phyloP scores from a whole-genome alignment of 2,329 filamentous ascomycete genomes.

The Fusarium gaditjirri region DNA sequence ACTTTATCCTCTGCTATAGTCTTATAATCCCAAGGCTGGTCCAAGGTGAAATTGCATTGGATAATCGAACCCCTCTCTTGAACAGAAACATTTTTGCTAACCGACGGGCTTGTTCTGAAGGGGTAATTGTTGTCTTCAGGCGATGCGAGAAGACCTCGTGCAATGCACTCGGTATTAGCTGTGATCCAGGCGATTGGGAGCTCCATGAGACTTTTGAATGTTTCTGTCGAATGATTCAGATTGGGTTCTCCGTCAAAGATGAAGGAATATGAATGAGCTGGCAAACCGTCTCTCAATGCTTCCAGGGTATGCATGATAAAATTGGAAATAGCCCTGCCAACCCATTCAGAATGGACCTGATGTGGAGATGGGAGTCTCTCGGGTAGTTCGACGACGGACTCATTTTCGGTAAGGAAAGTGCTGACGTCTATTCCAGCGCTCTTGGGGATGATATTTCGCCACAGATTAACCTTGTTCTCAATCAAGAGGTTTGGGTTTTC shows the following conservation, averaged over 20 bases:
- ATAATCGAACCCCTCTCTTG: neutral
- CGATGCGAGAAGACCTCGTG: neutral
- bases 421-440: no score
- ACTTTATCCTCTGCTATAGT: neutral
- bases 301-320: neutral
- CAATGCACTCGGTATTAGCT: neutral
- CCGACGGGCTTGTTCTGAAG: no score
- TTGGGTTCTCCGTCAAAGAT: neutral
- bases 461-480: neutral
- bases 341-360: accelerated
- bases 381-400: no score
- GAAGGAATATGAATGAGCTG: neutral
- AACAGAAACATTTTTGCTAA: neutral
- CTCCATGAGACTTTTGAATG: neutral
- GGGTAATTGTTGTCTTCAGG: neutral
- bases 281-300: accelerated
- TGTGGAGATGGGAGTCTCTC: no score
- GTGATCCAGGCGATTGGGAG: neutral
- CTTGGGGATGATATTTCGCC: neutral
- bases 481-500: neutral
- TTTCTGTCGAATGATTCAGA: neutral
- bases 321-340: neutral
- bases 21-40: neutral
- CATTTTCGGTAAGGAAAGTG: neutral
- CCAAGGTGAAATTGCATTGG: neutral